These are phyloP conservation scores for Ascochyta clinopodiicola DNA, from an alignment of 2,329 filamentous ascomycete genomes.

Conservation along the genomic window DNA sequence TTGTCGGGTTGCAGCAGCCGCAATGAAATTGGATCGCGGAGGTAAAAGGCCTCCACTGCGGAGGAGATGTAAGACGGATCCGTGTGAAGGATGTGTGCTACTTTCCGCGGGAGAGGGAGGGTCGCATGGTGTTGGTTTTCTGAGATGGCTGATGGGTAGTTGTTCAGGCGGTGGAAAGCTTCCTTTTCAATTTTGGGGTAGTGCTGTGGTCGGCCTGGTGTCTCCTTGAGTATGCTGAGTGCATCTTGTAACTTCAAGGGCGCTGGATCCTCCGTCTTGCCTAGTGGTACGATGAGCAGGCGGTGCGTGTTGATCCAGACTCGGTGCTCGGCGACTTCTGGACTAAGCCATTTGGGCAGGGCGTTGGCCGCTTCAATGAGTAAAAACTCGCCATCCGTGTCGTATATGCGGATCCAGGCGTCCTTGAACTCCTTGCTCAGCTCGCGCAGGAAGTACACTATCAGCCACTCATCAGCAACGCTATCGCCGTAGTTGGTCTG, in stretches of 20 bases:
- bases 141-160: constrained; percentile 78
- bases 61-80: constrained; percentile 79
- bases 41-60: constrained; percentile 89
- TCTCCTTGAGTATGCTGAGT: constrained; percentile 63
- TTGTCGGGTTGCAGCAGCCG: constrained; percentile 67
- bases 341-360: constrained; percentile 88
- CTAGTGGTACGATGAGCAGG: constrained; percentile 73
- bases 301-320: constrained; percentile 86
- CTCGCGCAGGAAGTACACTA: constrained; percentile 87
- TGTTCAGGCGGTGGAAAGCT: constrained; percentile 85
- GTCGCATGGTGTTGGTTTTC: constrained; percentile 78
- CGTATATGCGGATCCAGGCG: constrained; percentile 82
- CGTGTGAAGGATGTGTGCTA: constrained; percentile 79
- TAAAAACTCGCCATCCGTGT: constrained; percentile 93
- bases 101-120: constrained; percentile 77
- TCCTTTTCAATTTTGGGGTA: constrained; percentile 81
- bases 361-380: constrained; percentile 91
- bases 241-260: constrained; percentile 70
- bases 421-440: constrained; percentile 74
- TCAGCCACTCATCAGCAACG: constrained; percentile 95
- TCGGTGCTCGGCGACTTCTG: constrained; percentile 84
- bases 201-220: constrained; percentile 67
- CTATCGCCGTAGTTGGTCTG: constrained; percentile 90
- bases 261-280: constrained; percentile 35
- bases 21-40: constrained; percentile 80